These are phyloP conservation scores for Penicillium fuscoglaucum DNA, from an alignment of 2,329 filamentous ascomycete genomes.

Conservation along the genomic window DNA sequence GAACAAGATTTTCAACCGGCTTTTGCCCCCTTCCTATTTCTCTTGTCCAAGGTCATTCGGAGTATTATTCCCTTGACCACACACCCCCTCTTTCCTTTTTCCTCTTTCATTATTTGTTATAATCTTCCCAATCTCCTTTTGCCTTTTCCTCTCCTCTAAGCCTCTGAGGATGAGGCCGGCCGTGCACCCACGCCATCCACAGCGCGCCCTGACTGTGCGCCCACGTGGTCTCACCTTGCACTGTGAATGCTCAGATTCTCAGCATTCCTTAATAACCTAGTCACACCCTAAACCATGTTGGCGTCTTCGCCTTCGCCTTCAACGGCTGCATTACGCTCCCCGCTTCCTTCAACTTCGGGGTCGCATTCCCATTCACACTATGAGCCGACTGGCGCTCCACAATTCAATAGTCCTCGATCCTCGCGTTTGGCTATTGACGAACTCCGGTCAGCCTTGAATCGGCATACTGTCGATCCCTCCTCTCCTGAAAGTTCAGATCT, in stretches of 20 bases:
- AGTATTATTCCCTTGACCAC: not conserved
- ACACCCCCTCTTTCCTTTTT: not conserved
- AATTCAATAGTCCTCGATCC: slow-evolving; percentile 36
- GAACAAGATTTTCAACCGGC: slow-evolving; percentile 11
- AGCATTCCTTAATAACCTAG: slow-evolving; percentile 21
- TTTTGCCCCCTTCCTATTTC: slow-evolving; percentile 1
- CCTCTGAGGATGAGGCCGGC: slow-evolving; percentile 30
- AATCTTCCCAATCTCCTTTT: not conserved
- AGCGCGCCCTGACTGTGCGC: slow-evolving; percentile 38
- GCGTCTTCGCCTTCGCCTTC: slow-evolving; percentile 45
- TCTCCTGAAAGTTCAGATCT: slow-evolving; percentile 36
- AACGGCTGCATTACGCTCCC: slow-evolving; percentile 39
- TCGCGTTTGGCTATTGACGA: slow-evolving; percentile 43
- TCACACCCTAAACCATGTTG: slow-evolving; percentile 32
- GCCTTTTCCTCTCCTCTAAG: slow-evolving; percentile 5
- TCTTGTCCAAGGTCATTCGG: not conserved
- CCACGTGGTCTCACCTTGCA: slow-evolving; percentile 39
- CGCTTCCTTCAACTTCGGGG: slow-evolving; percentile 22
- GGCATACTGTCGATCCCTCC: slow-evolving; percentile 40
- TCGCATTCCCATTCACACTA: slow-evolving; percentile 33
- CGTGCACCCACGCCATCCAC: slow-evolving; percentile 35
- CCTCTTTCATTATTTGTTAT: not conserved
- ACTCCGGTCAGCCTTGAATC: slow-evolving; percentile 41
- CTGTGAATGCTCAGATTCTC: slow-evolving; percentile 22
- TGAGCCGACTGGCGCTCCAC: slow-evolving; percentile 33